Evolutionary conservation across 228 moss, liverwort and hornwort genomes (phyloP).

Genomic region (Sphagnum fallax): DNA sequence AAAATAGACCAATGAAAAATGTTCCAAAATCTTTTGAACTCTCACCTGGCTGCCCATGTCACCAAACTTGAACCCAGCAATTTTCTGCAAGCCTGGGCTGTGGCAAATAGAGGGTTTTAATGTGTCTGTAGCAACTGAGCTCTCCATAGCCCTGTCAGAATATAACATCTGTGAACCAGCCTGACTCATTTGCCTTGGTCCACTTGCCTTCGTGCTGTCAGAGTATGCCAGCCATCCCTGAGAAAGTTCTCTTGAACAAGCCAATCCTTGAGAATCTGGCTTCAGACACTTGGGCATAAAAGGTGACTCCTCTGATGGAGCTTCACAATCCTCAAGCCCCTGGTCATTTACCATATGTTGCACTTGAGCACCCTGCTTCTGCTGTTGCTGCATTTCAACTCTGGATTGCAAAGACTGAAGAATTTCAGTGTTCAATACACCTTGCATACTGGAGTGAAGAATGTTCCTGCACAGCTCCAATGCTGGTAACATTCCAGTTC

Average conservation of each 20-base stretch:
- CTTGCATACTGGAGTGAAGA: not conserved
- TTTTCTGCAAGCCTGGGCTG: not conserved
- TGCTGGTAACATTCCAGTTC: not conserved
- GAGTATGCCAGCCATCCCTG: not conserved
- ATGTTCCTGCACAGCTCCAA: constrained; percentile 5
- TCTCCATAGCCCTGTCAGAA: not conserved
- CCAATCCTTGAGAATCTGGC: not conserved
- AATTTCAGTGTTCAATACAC: not conserved
- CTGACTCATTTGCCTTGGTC: not conserved
- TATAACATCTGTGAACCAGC: not conserved
- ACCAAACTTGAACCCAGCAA: not conserved
- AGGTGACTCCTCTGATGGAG: not conserved
- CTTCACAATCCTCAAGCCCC: not conserved
- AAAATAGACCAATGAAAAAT: not conserved
- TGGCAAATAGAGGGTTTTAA: not conserved
- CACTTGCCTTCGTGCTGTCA: not conserved
- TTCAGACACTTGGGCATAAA: not conserved
- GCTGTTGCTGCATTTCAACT: not conserved
- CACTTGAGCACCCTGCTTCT: not conserved
- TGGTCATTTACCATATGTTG: not conserved
- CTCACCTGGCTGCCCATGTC: not conserved
- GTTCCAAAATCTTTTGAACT: not conserved
- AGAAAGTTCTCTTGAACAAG: not conserved
- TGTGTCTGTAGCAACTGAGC: not conserved
- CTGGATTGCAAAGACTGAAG: not conserved